phyloP scores from a whole-genome alignment of 1,139 yeast genomes.

The Suhomyces taliae region DNA sequence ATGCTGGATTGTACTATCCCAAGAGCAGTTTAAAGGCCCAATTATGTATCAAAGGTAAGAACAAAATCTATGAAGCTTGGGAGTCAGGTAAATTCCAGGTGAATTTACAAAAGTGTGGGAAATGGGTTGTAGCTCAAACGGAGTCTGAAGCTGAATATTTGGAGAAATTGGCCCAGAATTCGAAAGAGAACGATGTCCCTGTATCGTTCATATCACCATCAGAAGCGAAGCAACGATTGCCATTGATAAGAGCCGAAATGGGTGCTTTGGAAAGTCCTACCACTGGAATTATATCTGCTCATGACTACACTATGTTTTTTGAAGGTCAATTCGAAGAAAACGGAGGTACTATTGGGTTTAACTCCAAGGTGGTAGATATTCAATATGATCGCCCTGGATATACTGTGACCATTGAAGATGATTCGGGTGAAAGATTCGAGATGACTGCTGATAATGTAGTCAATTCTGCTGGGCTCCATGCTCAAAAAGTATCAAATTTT shows the following conservation, averaged over 20 bases:
- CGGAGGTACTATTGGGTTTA: constrained; percentile 66
- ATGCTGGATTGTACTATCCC: constrained; percentile 87
- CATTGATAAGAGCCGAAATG: constrained; percentile 59
- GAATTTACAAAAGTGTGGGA: constrained; percentile 67
- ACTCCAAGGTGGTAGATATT: constrained; percentile 56
- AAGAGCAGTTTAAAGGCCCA: constrained; percentile 61
- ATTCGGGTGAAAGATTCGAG: constrained; percentile 36
- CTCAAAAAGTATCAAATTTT: constrained; percentile 67
- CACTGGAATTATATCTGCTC: constrained; percentile 84
- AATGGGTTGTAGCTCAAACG: constrained; percentile 84
- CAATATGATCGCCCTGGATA: constrained; percentile 28
- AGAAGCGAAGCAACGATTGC: constrained; percentile 53
- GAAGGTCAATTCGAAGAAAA: constrained; percentile 51
- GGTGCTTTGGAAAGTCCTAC: constrained; percentile 78
- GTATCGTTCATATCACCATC: constrained; percentile 52
- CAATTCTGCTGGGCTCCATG: constrained; percentile 78
- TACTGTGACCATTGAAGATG: constrained; percentile 32
- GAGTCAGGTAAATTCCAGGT: constrained; percentile 50
- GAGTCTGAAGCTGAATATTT: constrained; percentile 62
- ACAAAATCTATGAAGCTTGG: constrained; percentile 54
- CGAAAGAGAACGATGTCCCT: constrained; percentile 55
- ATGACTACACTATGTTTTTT: constrained; percentile 64
- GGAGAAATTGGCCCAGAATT: constrained; percentile 50
- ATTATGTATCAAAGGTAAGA: constrained; percentile 74
- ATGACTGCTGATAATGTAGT: constrained; percentile 60